phyloP scores from a whole-genome alignment of 768 basidiomycete genomes.

The Fomitopsis serialis region DNA sequence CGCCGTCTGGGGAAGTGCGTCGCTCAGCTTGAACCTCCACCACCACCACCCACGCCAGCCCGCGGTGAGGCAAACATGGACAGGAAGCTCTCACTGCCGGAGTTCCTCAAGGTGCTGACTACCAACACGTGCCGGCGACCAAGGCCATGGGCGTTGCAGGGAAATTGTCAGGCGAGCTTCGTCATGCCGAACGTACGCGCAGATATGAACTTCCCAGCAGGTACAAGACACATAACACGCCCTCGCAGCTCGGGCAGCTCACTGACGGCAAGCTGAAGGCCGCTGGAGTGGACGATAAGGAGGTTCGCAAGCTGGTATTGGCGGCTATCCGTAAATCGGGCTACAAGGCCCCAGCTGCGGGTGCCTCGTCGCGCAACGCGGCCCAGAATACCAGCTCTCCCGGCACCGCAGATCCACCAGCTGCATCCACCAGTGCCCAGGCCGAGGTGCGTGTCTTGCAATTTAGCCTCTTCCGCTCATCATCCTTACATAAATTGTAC shows the following conservation, averaged over 20 bases:
- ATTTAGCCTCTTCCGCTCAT: not conserved
- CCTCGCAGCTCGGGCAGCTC: constrained; percentile 48
- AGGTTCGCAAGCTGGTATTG: constrained; percentile 55
- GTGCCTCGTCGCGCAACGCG: not conserved
- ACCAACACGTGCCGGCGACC: constrained; percentile 46
- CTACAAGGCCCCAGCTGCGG: constrained; percentile 29
- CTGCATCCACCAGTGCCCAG: not conserved
- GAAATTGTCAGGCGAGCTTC: constrained; percentile 49
- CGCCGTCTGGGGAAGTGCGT: not conserved
- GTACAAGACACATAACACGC: constrained; percentile 67
- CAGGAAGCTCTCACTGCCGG: constrained; percentile 55
- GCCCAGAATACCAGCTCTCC: constrained; percentile 3
- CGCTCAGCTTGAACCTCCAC: not conserved
- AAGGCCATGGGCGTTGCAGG: constrained; percentile 68
- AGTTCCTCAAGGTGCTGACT: constrained; percentile 63
- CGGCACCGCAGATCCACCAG: constrained; percentile 8
- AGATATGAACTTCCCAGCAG: constrained; percentile 29
- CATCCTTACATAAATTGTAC: not conserved
- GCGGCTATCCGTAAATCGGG: constrained; percentile 59
- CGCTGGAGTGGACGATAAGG: constrained; percentile 58
- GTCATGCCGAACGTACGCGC: not conserved
- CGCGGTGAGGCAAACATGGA: not conserved
- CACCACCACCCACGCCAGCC: not conserved
- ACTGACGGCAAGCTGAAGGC: constrained; percentile 53
- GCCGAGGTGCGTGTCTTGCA: constrained; percentile 13